Conservation (phyloP, 164 flowering plant genomes). For the Vitis labrusca region DNA sequence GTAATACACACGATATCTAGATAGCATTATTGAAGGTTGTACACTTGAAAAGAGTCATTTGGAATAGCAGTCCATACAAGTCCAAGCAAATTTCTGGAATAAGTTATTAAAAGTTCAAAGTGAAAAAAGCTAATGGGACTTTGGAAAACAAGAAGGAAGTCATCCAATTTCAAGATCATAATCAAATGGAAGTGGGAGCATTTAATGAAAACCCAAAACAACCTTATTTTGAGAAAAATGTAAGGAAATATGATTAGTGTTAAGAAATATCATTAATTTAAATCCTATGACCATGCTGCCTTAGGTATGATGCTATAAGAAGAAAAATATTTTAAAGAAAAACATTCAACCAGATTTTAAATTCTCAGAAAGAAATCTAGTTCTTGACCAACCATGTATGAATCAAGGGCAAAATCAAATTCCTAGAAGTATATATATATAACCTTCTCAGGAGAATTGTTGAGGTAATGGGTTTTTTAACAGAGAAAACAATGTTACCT, state of each 20-base stretch:
- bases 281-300: too few relatives aligned
- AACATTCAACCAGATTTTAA: neutral
- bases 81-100: neutral
- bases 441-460: too few relatives aligned
- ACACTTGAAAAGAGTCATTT: neutral
- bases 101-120: neutral
- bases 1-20: neutral
- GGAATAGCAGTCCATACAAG: too few relatives aligned
- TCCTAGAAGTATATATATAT: too few relatives aligned
- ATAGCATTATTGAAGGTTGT: neutral
- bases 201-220: neutral
- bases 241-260: neutral
- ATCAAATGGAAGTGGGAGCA: neutral
- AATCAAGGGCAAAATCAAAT: too few relatives aligned
- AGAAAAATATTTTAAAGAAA: too few relatives aligned
- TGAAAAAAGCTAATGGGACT: neutral
- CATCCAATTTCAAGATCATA: neutral
- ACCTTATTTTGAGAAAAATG: neutral
- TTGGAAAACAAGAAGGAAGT: neutral
- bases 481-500: constrained; percentile 33
- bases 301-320: too few relatives aligned
- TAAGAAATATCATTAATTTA: neutral
- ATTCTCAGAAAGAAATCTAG: neutral
- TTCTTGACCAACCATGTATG: neutral
- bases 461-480: too few relatives aligned